Evolutionary conservation across 139 green algal genomes (phyloP), one percentile per base, ranked within the genome.

Genomic region (Coelastrella sp.): DNA sequence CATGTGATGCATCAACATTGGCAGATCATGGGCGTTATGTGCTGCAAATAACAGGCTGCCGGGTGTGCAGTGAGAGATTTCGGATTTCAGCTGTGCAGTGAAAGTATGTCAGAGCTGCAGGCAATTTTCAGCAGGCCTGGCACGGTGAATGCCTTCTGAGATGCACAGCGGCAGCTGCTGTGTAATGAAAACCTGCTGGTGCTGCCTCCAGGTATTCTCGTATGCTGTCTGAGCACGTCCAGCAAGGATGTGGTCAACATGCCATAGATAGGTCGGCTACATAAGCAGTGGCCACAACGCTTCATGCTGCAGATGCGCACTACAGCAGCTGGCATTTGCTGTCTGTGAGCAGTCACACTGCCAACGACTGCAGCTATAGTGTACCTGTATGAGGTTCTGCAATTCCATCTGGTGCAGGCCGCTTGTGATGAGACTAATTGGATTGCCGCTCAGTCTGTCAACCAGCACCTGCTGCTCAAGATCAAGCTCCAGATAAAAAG

Each of bases 401-500:
- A 95, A 88, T 88, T 95, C 92, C 57, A 95, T n/a, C 91, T 94
- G 91, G 17, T 82, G 66, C 68, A 63, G 56, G 74, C 72, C 85
- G 15, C 57, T 49, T 24, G 14, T 65, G 57, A 88, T 70, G 24
- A 91, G 78, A 58, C 22, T 60, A 7, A 93, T n/a, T 7, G 91
- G 89, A 75, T 65, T 89, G 27, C 60, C 59, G 27, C 79, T 74
- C 25, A 86, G 17, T 4, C 72, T 60, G 27, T 96, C 92, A 68
- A 94, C 92, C 15, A 96, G 10, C 60, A 92, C 66, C 27, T 93
- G 89, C 11, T 86, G 79, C 68, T 95, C 91, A 49, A 97, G 75
- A 65, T 95, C 92, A n/a, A 95, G 27, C 76, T 96, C 93, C 15
- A 96, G 85, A 7, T 93, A 84, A 58, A 95, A 95, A 58, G 93